Evolutionary conservation across 1,139 yeast species (phyloP).

Genomic region (Debaryomycetaceae sp.): DNA sequence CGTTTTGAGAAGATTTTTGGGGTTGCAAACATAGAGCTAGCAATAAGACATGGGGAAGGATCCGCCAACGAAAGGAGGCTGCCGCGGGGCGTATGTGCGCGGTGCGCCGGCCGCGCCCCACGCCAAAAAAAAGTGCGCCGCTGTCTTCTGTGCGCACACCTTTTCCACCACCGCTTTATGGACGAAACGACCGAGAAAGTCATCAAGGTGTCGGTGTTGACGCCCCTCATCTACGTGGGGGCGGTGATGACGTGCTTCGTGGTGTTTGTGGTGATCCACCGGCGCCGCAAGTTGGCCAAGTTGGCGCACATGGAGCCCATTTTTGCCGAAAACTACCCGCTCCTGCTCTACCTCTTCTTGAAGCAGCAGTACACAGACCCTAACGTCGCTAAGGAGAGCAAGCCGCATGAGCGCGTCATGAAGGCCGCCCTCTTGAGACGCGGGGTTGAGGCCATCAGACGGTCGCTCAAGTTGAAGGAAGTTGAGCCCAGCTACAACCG

Average conservation of each 20-base stretch:
- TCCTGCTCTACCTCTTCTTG: constrained; percentile 60
- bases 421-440: constrained; percentile 80
- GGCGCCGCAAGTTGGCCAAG: constrained; percentile 53
- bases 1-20: constrained; percentile 65
- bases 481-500: constrained; percentile 61
- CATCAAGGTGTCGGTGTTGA: constrained; percentile 66
- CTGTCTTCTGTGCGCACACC: too few species aligned
- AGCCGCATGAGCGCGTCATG: constrained; percentile 75
- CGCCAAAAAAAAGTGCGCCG: too few species aligned
- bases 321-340: constrained; percentile 63
- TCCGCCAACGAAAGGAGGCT: constrained; percentile 1
- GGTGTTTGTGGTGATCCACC: constrained; percentile 69
- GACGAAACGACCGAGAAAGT: constrained; percentile 25
- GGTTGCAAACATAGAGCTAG: constrained; percentile 53
- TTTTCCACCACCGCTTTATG: too few species aligned
- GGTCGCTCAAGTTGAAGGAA: constrained; percentile 69
- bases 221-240: constrained; percentile 78
- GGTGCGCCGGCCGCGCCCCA: neutral
- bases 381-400: constrained; percentile 32
- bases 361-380: constrained; percentile 43
- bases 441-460: constrained; percentile 68
- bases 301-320: constrained; percentile 62
- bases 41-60: constrained; percentile 4
- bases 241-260: constrained; percentile 67
- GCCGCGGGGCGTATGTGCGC: neutral